A percentile compares a stretch with the other conserved stretches of the same genome.
These are phyloP conservation scores for Cunninghamia lanceolata DNA, from an alignment of 75 land plant species.

Conservation along the genomic window DNA sequence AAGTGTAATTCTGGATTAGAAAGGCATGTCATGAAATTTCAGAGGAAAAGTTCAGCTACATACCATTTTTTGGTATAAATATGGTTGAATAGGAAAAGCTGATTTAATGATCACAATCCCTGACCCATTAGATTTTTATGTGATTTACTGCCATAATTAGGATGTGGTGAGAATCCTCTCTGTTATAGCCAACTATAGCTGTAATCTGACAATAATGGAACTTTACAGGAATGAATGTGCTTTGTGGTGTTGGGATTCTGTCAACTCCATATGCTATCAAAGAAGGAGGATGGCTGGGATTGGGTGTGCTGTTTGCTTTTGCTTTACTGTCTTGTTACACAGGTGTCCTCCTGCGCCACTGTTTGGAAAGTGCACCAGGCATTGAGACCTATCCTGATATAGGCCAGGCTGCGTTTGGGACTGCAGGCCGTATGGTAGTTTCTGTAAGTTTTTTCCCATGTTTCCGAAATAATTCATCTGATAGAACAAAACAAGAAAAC, in stretches of 20 bases:
- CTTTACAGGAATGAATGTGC: slow-evolving; percentile 65
- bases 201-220: not conserved
- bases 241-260: slow-evolving; percentile 83
- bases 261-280: slow-evolving; percentile 81
- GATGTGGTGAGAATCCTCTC: no score
- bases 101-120: no score
- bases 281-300: slow-evolving; percentile 77
- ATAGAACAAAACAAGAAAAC: not conserved
- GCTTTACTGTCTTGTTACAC: slow-evolving; percentile 70
- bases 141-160: no score
- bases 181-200: not conserved
- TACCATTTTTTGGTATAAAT: no score
- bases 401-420: slow-evolving; percentile 88
- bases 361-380: slow-evolving; percentile 65
- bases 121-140: no score
- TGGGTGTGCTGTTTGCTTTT: slow-evolving; percentile 46
- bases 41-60: not conserved
- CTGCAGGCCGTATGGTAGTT: slow-evolving; percentile 45
- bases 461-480: not conserved
- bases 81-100: not conserved
- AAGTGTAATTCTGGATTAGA: not conserved
- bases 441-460: slow-evolving; percentile 47
- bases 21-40: not conserved
- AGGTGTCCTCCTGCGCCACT: slow-evolving; percentile 55
- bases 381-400: slow-evolving; percentile 85